These are phyloP conservation scores for Colletotrichum sp. DNA, from an alignment of 2,329 filamentous ascomycete species.

Conservation along the genomic window DNA sequence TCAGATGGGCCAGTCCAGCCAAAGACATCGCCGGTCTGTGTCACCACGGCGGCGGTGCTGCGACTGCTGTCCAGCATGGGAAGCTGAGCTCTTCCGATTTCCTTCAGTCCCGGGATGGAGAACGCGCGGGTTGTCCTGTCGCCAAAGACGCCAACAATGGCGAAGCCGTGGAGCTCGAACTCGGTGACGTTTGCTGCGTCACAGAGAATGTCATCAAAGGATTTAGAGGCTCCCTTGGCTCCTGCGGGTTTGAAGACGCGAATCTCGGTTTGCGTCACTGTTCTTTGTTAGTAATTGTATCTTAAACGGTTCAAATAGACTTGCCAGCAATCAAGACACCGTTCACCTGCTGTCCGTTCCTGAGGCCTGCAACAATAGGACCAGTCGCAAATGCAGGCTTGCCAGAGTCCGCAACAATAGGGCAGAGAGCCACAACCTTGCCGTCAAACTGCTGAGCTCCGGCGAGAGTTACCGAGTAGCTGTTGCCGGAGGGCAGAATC, in stretches of 20 bases:
- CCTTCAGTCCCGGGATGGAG: conserved; percentile 86
- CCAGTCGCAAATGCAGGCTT: conserved; percentile 78
- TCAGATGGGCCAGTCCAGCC: conserved; percentile 91
- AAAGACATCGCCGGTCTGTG: conserved; percentile 80
- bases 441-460: conserved; percentile 73
- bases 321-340: conserved; percentile 79
- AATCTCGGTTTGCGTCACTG: conserved; percentile 73
- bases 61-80: conserved; percentile 76
- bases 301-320: conserved; percentile 26
- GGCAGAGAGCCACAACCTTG: conserved; percentile 75
- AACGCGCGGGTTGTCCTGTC: conserved; percentile 82
- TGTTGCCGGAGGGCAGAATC: conserved; percentile 75
- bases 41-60: conserved; percentile 73
- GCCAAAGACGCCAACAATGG: conserved; percentile 83
- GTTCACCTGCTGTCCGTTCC: conserved; percentile 76
- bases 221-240: conserved; percentile 89
- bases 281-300: conserved; percentile 28
- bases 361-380: conserved; percentile 74
- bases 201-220: conserved; percentile 84
- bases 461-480: conserved; percentile 75
- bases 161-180: conserved; percentile 76
- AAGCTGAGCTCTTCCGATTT: conserved; percentile 74
- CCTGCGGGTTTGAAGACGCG: conserved; percentile 86
- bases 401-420: conserved; percentile 81
- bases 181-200: conserved; percentile 80